phyloP scores from a whole-genome alignment of 305 asterid genomes.

The Rubia occidens region DNA sequence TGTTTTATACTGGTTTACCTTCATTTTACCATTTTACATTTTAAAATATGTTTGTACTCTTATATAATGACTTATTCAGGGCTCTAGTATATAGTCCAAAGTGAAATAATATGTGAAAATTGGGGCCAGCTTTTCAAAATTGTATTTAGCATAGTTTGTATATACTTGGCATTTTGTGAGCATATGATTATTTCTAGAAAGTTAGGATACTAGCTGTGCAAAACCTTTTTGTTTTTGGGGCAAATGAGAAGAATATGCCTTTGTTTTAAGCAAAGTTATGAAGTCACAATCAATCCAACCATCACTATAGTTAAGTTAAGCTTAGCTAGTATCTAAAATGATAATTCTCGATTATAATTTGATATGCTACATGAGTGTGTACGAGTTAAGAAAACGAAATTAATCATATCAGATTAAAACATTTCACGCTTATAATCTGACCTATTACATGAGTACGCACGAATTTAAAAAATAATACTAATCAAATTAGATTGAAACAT shows the following conservation, averaged over 20 bases:
- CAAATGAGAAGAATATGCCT: not conserved
- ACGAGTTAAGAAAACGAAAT: not conserved
- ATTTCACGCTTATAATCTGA: no score
- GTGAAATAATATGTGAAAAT: not conserved
- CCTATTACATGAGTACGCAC: no score
- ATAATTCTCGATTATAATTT: not conserved
- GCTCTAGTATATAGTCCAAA: not conserved
- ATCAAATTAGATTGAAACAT: no score
- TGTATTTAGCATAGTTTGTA: not conserved
- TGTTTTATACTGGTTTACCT: no score
- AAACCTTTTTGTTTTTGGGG: not conserved
- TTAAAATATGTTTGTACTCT: no score
- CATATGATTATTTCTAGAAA: not conserved
- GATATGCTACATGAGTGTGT: not conserved
- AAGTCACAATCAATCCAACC: not conserved
- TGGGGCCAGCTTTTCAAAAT: constrained; percentile 1
- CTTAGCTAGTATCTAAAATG: no score
- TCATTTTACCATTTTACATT: no score
- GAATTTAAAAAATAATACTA: no score
- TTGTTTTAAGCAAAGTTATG: not conserved
- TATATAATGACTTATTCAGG: not conserved
- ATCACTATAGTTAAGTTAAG: not conserved
- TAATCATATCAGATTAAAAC: no score
- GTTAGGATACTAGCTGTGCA: no score
- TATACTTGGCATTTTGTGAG: not conserved